Base-by-base conservation (phyloP, 2,329 filamentous ascomycete genomes). In the Alternaria postmessia region DNA sequence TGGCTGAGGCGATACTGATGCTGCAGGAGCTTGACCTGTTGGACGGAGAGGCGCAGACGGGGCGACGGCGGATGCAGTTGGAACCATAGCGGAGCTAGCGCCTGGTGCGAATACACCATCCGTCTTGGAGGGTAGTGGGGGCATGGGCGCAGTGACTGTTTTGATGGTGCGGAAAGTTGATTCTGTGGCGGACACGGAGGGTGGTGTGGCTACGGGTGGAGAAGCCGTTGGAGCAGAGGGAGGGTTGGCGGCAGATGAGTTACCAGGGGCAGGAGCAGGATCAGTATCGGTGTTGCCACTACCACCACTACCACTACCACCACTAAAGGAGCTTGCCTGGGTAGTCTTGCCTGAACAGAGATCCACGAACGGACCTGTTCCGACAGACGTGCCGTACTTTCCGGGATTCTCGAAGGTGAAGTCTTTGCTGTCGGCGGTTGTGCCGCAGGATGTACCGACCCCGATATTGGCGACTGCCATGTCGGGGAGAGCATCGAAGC, bases 391-490 rank as follows among this genome's bases (percentile, higher is more conserved):
- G 4, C 86, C 82, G 7, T 84, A 86, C 2, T 82, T 68, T 54
- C 92, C 20, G 0, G 91, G 86, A 68, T 91, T 82, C 3, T 87
- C 87, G 80, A 89, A 94, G 7, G 81, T 78, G 56, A 71, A 77
- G 55, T 76, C 75, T 5, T n/a, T 47, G 3, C 53, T 49, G 42
- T 89, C 86, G 0, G 65, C 66, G 12, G 86, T 89, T 0, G 36
- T 57, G 7, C 61, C 77, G 78, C 90, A 93, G 1, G 51, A 52
- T 11, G 59, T 62, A 0, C 52, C 53, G 3, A 49, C 59, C 3
- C 26, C 53, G 62, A 93, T 81, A 79, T 95, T 95, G 62, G 91
- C 89, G 1, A 89, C 81, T 49, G 92, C 88, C 87, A 95, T 89
- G 56, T 89, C 83, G 0, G 92, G 92, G 2, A 96, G 89, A 2